Percentiles rank a stretch among this genome's conserved stretches.
Evolutionary conservation across 768 basidiomycete species (phyloP).

Genomic region (Psilocybe cyanescens): DNA sequence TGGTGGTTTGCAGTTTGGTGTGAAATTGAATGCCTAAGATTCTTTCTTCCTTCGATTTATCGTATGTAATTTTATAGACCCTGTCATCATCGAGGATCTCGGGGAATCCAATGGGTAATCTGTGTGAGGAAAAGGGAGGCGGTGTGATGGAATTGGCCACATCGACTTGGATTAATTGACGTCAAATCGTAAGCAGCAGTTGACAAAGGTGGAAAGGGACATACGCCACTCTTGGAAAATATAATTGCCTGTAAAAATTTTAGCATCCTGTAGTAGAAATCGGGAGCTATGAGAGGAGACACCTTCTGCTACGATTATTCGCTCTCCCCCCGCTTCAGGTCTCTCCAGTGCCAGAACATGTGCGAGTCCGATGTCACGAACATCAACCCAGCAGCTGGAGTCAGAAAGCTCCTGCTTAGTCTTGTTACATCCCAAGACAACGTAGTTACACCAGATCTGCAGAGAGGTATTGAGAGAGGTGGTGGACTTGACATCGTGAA

Average conservation of each 20-base stretch:
- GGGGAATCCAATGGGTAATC: slow-evolving; percentile 31
- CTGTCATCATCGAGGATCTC: slow-evolving; percentile 18
- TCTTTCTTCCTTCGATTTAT: slow-evolving; percentile 29
- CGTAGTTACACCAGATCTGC: slow-evolving; percentile 26
- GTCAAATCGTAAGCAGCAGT: no score
- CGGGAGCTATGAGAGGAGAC: neutral
- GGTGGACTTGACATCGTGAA: slow-evolving; percentile 39
- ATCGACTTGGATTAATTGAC: neutral
- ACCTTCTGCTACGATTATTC: slow-evolving; percentile 52
- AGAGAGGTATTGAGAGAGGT: slow-evolving; percentile 43
- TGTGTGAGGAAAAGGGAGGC: slow-evolving; percentile 25
- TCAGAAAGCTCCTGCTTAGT: slow-evolving; percentile 17
- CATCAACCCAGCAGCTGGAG: slow-evolving; percentile 45
- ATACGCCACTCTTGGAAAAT: slow-evolving; percentile 41
- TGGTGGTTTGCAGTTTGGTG: slow-evolving; percentile 31
- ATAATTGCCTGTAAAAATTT: neutral
- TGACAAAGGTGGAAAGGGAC: slow-evolving; percentile 7
- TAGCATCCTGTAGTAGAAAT: no score
- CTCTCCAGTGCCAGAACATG: slow-evolving; percentile 56
- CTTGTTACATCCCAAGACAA: slow-evolving; percentile 23
- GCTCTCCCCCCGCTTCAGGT: slow-evolving; percentile 54
- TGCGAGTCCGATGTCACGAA: slow-evolving; percentile 58
- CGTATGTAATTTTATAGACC: slow-evolving; percentile 25
- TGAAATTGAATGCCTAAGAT: slow-evolving; percentile 36
- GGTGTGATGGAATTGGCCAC: slow-evolving; percentile 29